These are phyloP conservation scores for Exobasidium rhododendri DNA, from an alignment of 1,284 basidiomycete genomes.

Conservation along the genomic window DNA sequence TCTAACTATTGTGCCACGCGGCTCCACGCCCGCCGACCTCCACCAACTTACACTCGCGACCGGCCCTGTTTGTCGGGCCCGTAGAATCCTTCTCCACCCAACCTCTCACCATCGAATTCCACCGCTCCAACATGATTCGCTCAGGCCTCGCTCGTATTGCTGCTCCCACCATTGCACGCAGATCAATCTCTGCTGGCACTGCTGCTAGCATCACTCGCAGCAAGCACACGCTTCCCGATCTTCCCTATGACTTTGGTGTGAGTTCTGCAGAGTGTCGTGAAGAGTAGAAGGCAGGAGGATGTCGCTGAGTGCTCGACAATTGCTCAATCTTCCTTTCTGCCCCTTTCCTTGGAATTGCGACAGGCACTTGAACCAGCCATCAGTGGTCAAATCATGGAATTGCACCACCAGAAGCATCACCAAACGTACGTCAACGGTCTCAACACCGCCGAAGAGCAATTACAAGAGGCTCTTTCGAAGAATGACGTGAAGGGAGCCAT, in stretches of 20 bases:
- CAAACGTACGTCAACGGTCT: slow-evolving; percentile 54
- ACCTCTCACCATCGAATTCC: too few relatives aligned
- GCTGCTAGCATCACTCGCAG: slow-evolving; percentile 20
- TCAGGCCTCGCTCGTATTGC: slow-evolving; percentile 31
- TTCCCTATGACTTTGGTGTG: slow-evolving; percentile 49
- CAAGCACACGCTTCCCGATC: slow-evolving; percentile 54
- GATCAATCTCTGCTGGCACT: slow-evolving; percentile 13
- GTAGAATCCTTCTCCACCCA: too few relatives aligned
- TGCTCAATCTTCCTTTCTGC: not conserved
- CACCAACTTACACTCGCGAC: too few relatives aligned
- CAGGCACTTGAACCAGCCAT: slow-evolving; percentile 50
- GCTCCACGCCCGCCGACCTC: too few relatives aligned
- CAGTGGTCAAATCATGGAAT: slow-evolving; percentile 52
- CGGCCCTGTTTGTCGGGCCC: too few relatives aligned
- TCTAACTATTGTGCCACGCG: too few relatives aligned
- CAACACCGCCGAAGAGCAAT: slow-evolving; percentile 47
- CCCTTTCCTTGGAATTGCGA: not conserved
- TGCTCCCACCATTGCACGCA: slow-evolving; percentile 15
- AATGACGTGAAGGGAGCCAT: slow-evolving; percentile 42
- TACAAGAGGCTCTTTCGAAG: slow-evolving; percentile 38
- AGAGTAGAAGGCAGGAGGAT: not conserved
- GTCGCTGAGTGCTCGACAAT: not conserved
- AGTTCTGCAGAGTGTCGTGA: too few relatives aligned
- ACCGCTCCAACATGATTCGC: slow-evolving; percentile 18
- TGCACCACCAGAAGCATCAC: slow-evolving; percentile 54